Conservation (phyloP, 2,329 filamentous ascomycete genomes). For the Arthrobotrys megalospora region DNA sequence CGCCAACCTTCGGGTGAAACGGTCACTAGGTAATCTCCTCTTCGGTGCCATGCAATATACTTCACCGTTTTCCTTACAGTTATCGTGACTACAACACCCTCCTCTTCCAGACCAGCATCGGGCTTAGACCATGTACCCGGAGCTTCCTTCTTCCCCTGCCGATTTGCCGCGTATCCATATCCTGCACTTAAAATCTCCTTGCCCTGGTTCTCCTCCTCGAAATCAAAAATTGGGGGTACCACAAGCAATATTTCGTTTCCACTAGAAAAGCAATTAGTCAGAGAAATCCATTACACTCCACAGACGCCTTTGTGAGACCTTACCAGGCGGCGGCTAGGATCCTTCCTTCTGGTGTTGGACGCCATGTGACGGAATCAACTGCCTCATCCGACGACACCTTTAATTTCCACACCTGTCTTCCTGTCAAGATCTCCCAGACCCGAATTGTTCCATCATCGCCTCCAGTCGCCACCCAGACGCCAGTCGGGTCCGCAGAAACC, state of each 20-base stretch:
- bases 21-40: slow-evolving; percentile 93
- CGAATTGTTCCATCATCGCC: slow-evolving; percentile 94
- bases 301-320: slow-evolving; percentile 49
- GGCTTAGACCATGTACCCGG: slow-evolving; percentile 88
- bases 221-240: slow-evolving; percentile 80
- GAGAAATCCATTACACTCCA: slow-evolving; percentile 28
- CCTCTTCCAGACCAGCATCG: slow-evolving; percentile 76
- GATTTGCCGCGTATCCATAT: slow-evolving; percentile 87
- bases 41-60: slow-evolving; percentile 91
- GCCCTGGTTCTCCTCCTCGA: slow-evolving; percentile 80
- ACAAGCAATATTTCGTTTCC: slow-evolving; percentile 90
- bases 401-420: slow-evolving; percentile 87
- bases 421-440: slow-evolving; percentile 89
- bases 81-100: slow-evolving; percentile 84
- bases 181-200: slow-evolving; percentile 85
- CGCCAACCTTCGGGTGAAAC: slow-evolving; percentile 83
- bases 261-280: slow-evolving; percentile 60
- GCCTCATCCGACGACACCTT: slow-evolving; percentile 81
- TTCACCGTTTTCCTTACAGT: slow-evolving; percentile 87
- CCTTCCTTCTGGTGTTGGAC: slow-evolving; percentile 83
- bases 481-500: slow-evolving; percentile 86
- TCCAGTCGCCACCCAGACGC: slow-evolving; percentile 88
- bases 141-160: slow-evolving; percentile 76
- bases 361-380: slow-evolving; percentile 90
- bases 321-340: slow-evolving; percentile 83